phyloP scores from a whole-genome alignment of 139 green algal genomes.

The Mesotaenium endlicherianum region DNA sequence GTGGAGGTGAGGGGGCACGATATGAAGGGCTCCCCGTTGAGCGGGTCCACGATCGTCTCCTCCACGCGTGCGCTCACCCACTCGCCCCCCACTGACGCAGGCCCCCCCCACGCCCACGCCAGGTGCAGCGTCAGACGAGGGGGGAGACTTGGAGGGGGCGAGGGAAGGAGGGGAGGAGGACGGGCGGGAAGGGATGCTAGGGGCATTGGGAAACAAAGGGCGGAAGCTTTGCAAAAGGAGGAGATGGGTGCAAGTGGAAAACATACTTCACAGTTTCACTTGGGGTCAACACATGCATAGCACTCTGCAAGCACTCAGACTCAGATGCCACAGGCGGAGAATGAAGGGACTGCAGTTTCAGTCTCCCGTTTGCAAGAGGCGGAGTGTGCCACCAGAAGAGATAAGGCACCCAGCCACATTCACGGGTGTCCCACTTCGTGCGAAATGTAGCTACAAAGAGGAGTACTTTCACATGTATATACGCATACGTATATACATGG shows the following conservation, averaged over 20 bases:
- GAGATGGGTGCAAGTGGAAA: background rate
- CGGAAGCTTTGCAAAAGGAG: background rate
- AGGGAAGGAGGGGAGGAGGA: background rate
- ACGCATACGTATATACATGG: background rate
- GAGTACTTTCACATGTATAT: background rate
- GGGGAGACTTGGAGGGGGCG: background rate
- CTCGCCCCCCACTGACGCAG: conserved; percentile 7
- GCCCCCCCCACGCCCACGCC: background rate
- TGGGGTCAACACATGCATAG: background rate
- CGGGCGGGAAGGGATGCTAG: background rate
- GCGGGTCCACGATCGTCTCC: background rate
- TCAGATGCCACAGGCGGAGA: background rate
- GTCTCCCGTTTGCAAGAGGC: background rate
- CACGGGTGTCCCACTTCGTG: background rate
- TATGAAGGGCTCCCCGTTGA: conserved; percentile 30
- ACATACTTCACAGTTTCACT: background rate
- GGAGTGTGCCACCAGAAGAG: background rate
- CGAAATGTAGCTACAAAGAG: background rate
- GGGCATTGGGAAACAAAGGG: background rate
- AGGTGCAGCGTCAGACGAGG: background rate
- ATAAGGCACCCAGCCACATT: background rate
- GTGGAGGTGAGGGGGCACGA: background rate
- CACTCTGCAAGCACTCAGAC: no score
- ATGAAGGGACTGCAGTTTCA: background rate
- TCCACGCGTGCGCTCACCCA: background rate